These are phyloP conservation scores for Talaromyces trachyspermus DNA, from an alignment of 495 filamentous ascomycete genomes.

Conservation along the genomic window DNA sequence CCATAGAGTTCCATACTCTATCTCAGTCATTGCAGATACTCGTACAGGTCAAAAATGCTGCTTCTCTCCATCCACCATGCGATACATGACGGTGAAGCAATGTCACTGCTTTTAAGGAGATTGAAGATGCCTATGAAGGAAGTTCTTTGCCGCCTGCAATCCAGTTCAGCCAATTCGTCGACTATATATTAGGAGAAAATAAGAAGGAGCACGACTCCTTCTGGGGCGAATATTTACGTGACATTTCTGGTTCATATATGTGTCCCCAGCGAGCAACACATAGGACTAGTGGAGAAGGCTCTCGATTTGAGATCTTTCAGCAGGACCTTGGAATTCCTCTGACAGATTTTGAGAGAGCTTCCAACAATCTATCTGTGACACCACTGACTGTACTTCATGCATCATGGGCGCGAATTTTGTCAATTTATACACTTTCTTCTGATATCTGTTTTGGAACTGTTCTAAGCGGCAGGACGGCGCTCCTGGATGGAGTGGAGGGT, in stretches of 20 bases:
- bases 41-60: slow-evolving; percentile 18
- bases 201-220: slow-evolving; percentile 43
- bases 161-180: slow-evolving; percentile 34
- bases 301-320: slow-evolving; percentile 10
- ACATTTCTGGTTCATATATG: slow-evolving; percentile 42
- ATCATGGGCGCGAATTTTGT: slow-evolving; percentile 57
- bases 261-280: slow-evolving; percentile 16
- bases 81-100: slow-evolving; percentile 70
- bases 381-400: slow-evolving; percentile 59
- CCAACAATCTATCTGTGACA: slow-evolving; percentile 48
- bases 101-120: slow-evolving; percentile 58
- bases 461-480: slow-evolving; percentile 61
- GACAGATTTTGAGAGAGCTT: slow-evolving; percentile 33
- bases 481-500: slow-evolving; percentile 53
- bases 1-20: slow-evolving; percentile 21
- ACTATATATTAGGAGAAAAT: slow-evolving; percentile 33
- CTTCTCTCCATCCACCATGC: slow-evolving; percentile 71
- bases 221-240: slow-evolving; percentile 49
- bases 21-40: slow-evolving; percentile 16
- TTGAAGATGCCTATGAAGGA: slow-evolving; percentile 45
- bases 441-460: slow-evolving; percentile 84
- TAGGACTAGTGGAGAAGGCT: slow-evolving; percentile 10
- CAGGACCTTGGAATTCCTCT: slow-evolving; percentile 25
- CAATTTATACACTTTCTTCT: slow-evolving; percentile 36
- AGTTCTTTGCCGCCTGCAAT: slow-evolving; percentile 26